Conservation (phyloP, 345 rosid genomes). For the Conringia planisiliqua region DNA sequence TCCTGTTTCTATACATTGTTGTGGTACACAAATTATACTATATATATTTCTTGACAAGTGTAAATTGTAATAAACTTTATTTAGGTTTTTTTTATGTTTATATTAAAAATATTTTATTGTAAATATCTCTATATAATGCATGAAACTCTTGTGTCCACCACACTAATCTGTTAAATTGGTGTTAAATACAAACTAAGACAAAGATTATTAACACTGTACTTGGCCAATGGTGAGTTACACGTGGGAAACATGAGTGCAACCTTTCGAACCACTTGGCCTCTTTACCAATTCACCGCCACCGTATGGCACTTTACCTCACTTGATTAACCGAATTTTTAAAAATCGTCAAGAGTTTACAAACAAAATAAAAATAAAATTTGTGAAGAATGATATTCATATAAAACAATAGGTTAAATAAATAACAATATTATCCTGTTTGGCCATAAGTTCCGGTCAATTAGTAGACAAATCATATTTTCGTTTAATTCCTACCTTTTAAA, state of each 20-base stretch:
- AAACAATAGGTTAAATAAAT: not conserved
- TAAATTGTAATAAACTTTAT: not conserved
- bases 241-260: conserved; percentile 24
- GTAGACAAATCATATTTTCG: not conserved
- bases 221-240: conserved; percentile 11
- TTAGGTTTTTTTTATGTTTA: not conserved
- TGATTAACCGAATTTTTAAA: not conserved
- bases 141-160: conserved; percentile 1
- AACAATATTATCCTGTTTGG: not conserved
- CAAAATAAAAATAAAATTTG: too few species aligned
- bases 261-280: conserved; percentile 17
- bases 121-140: conserved; percentile 9
- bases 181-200: not conserved
- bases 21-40: not conserved
- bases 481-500: not conserved
- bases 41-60: not conserved
- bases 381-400: not conserved
- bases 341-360: not conserved
- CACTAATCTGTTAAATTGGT: not conserved
- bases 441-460: not conserved
- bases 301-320: not conserved
- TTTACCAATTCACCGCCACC: conserved; percentile 20
- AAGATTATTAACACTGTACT: not conserved
- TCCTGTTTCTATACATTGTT: not conserved
- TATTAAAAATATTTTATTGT: not conserved